Conservation (phyloP, 2,329 filamentous ascomycete species). For the Emergomyces africanus region DNA sequence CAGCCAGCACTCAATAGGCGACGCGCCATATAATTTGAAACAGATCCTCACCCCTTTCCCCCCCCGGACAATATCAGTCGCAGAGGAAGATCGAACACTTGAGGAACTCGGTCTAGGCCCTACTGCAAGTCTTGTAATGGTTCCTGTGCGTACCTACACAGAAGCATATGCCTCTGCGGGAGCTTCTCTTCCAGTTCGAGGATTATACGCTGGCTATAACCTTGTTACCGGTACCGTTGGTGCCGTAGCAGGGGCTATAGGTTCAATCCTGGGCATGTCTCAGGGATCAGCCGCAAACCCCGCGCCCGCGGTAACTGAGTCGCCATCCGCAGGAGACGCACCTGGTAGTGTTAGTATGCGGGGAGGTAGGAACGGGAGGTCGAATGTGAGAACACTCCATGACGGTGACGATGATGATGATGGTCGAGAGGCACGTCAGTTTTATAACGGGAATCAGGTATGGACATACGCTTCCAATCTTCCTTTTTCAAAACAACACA, state of each 20-base stretch:
- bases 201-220: slow-evolving; percentile 29
- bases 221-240: slow-evolving; percentile 32
- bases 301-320: slow-evolving; percentile 3
- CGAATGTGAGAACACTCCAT: slow-evolving; percentile 40
- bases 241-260: slow-evolving; percentile 30
- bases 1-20: slow-evolving; percentile 41
- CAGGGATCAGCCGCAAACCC: slow-evolving; percentile 10
- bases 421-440: slow-evolving; percentile 48
- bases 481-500: background rate
- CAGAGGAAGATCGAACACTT: slow-evolving; percentile 59
- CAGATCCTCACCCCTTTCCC: slow-evolving; percentile 68
- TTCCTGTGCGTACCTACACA: slow-evolving; percentile 52
- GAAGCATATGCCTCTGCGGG: slow-evolving; percentile 41
- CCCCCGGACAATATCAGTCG: slow-evolving; percentile 58
- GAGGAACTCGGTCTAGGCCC: slow-evolving; percentile 60
- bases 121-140: slow-evolving; percentile 68
- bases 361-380: slow-evolving; percentile 11
- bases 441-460: slow-evolving; percentile 89
- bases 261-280: slow-evolving; percentile 32
- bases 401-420: slow-evolving; percentile 43
- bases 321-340: slow-evolving; percentile 1
- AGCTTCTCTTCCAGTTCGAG: slow-evolving; percentile 28
- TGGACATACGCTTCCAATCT: slow-evolving; percentile 24
- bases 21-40: slow-evolving; percentile 66
- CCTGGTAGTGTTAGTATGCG: slow-evolving; percentile 7